Conservation (phyloP, 768 basidiomycete species). For the Xanthoconium stramineum region DNA sequence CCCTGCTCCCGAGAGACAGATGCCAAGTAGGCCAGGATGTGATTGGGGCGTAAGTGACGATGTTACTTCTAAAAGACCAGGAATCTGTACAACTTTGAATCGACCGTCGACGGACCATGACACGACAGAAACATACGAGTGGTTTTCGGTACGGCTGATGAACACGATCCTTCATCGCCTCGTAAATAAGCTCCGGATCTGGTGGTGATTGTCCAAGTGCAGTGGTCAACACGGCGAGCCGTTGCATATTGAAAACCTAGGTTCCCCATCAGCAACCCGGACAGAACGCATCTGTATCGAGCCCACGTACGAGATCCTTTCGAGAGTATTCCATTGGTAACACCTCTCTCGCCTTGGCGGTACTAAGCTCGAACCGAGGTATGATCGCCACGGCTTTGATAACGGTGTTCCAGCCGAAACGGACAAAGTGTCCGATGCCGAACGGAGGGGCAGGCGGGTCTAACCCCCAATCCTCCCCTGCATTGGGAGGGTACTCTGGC, state of each 20-base stretch:
- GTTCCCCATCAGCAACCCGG: neutral
- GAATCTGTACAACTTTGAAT: conserved; percentile 58
- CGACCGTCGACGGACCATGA: neutral
- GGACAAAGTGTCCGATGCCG: conserved; percentile 93
- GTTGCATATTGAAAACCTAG: conserved; percentile 96
- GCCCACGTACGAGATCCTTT: conserved; percentile 71
- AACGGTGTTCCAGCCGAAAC: conserved; percentile 78
- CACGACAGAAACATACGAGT: conserved; percentile 51
- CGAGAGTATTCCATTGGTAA: conserved; percentile 83
- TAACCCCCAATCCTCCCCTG: conserved; percentile 87
- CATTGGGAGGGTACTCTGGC: conserved; percentile 93
- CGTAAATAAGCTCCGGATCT: conserved; percentile 94
- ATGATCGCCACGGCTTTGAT: conserved; percentile 95
- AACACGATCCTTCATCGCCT: conserved; percentile 97
- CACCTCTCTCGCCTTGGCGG: conserved; percentile 88
- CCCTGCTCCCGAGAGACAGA: conserved; percentile 96
- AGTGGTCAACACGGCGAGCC: conserved; percentile 93
- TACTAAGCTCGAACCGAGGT: conserved; percentile 93
- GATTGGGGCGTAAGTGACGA: conserved; percentile 81
- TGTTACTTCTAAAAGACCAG: conserved; percentile 91
- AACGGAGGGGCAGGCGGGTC: conserved; percentile 83
- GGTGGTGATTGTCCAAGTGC: conserved; percentile 89
- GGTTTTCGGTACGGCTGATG: conserved; percentile 94
- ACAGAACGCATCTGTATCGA: neutral
- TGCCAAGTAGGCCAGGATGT: conserved; percentile 94